A percentile compares a stretch with the other conserved stretches of the same genome.
Evolutionary conservation across 2,329 filamentous ascomycete genomes (phyloP).

Genomic region (Pestalotiopsis sp.): DNA sequence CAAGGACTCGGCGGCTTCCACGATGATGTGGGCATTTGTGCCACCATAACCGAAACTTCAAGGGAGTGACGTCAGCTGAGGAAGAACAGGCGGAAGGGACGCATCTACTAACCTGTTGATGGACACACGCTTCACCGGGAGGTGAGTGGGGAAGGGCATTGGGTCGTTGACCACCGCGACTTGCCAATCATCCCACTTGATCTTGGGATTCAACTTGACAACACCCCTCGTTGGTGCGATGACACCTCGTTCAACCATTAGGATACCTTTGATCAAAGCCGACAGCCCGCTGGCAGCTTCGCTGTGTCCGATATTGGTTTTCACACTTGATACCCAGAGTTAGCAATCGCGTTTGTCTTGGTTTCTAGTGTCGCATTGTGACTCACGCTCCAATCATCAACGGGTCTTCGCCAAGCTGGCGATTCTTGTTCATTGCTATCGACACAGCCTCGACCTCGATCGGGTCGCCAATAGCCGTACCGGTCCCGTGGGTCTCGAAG

Average conservation of each 20-base stretch:
- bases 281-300: slow-evolving; percentile 13
- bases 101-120: no score
- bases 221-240: background rate
- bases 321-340: background rate
- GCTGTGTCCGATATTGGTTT: slow-evolving; percentile 16
- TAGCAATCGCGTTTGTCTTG: no score
- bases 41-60: slow-evolving; percentile 10
- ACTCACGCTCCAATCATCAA: slow-evolving; percentile 9
- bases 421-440: slow-evolving; percentile 17
- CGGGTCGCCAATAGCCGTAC: slow-evolving; percentile 21
- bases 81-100: no score
- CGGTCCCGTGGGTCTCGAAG: slow-evolving; percentile 19
- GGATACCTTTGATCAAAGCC: slow-evolving; percentile 11
- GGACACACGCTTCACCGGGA: no score
- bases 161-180: slow-evolving; percentile 19
- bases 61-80: no score
- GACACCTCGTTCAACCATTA: slow-evolving; percentile 1
- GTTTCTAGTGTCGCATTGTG: no score
- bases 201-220: slow-evolving; percentile 19
- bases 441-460: slow-evolving; percentile 22
- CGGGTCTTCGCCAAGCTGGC: slow-evolving; percentile 16
- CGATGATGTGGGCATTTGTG: slow-evolving; percentile 11
- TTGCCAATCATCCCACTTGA: slow-evolving; percentile 25
- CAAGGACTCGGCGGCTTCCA: slow-evolving; percentile 6
- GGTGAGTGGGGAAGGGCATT: slow-evolving; percentile 12